A percentile compares a stretch with the other conserved stretches of the same genome.
Conservation (phyloP, 2,329 filamentous ascomycete genomes). For the Venturia effusa region DNA sequence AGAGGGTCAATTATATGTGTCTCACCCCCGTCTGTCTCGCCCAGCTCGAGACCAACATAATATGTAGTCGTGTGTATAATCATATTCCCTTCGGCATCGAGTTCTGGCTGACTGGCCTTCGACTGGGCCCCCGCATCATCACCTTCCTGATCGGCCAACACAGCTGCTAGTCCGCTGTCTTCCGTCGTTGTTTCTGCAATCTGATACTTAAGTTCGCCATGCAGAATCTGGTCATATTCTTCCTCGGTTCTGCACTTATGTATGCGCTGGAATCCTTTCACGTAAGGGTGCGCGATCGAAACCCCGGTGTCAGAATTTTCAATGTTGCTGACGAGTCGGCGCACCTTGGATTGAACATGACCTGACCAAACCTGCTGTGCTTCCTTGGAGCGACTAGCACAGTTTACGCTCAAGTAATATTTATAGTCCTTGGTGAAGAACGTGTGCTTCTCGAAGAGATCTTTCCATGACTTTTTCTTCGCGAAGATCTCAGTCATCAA, state of each 20-base stretch:
- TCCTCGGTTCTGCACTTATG: conserved; percentile 57
- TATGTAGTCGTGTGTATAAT: conserved; percentile 79
- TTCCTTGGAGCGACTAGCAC: conserved; percentile 73
- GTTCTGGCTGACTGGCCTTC: neutral
- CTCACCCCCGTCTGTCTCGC: conserved; percentile 47
- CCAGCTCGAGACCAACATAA: conserved; percentile 81
- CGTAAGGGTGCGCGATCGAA: conserved; percentile 78
- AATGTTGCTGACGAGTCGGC: conserved; percentile 71
- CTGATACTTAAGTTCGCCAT: conserved; percentile 33
- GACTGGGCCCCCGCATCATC: conserved; percentile 37
- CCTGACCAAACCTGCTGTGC: conserved; percentile 82
- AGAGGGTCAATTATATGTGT: neutral
- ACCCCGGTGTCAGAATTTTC: conserved; percentile 68
- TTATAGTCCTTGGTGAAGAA: conserved; percentile 93
- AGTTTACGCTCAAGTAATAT: conserved; percentile 85
- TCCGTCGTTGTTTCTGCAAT: conserved; percentile 32
- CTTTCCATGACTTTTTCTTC: conserved; percentile 71
- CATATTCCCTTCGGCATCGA: conserved; percentile 19
- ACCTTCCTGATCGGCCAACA: conserved; percentile 23
- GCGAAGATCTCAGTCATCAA: conserved; percentile 71
- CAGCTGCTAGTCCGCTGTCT: neutral
- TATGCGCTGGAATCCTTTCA: conserved; percentile 78
- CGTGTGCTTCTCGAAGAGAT: conserved; percentile 77
- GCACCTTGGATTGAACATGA: conserved; percentile 85
- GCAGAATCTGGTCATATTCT: conserved; percentile 50